Evolutionary conservation across 2,329 filamentous ascomycete species (phyloP).

Genomic region (Erysiphe pulchra): DNA sequence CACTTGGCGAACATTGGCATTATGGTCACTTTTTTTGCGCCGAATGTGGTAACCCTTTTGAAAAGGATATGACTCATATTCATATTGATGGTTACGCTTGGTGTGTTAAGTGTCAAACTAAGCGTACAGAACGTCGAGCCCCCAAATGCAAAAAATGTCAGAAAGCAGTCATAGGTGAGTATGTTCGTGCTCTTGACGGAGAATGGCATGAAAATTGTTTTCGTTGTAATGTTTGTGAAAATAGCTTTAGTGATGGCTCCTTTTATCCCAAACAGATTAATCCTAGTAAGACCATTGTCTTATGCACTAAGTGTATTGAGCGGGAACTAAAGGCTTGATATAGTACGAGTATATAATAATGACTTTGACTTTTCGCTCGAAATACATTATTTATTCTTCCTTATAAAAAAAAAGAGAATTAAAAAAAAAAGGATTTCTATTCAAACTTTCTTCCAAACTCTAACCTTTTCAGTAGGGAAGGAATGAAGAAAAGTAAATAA

Average conservation of each 20-base stretch:
- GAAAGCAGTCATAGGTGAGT: constrained; percentile 65
- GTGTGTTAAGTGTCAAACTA: constrained; percentile 83
- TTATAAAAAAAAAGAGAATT: too few relatives aligned
- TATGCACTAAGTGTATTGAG: constrained; percentile 35
- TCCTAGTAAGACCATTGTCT: constrained; percentile 21
- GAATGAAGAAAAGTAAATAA: too few relatives aligned
- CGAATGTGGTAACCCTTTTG: constrained; percentile 92
- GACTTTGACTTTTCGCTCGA: too few relatives aligned
- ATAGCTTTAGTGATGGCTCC: constrained; percentile 36
- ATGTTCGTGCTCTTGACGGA: constrained; percentile 64
- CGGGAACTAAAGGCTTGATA: constrained; percentile 27
- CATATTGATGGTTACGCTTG: constrained; percentile 96
- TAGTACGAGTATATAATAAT: background rate
- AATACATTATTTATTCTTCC: too few relatives aligned
- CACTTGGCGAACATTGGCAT: constrained; percentile 89
- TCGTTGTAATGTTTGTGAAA: constrained; percentile 39
- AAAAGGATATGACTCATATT: constrained; percentile 40
- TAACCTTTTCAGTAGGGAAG: too few relatives aligned
- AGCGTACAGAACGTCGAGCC: constrained; percentile 65
- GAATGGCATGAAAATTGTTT: constrained; percentile 95
- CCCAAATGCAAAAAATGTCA: constrained; percentile 74
- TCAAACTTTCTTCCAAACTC: too few relatives aligned
- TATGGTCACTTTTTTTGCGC: constrained; percentile 97
- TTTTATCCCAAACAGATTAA: constrained; percentile 33
- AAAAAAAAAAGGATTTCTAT: too few relatives aligned